phyloP scores from a whole-genome alignment of 2,329 filamentous ascomycete species.

The Drechslerella coelobrocha region DNA sequence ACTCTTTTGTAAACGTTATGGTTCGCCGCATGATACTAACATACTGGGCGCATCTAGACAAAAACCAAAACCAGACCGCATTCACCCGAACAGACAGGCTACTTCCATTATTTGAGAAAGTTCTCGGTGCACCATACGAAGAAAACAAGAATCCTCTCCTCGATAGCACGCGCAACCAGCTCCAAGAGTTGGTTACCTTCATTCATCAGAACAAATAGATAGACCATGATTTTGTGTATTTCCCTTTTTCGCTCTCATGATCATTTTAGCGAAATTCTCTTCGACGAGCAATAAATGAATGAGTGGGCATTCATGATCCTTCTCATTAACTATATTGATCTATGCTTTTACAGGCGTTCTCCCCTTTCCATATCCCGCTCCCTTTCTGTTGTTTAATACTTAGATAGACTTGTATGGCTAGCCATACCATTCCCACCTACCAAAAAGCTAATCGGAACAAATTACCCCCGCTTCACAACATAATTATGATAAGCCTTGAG shows the following conservation, averaged over 20 bases:
- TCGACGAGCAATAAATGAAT: constrained; percentile 31
- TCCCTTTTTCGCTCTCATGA: constrained; percentile 14
- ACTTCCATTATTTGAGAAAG: constrained; percentile 74
- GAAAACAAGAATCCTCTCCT: constrained; percentile 67
- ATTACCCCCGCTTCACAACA: not conserved
- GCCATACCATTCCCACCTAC: not conserved
- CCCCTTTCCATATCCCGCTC: constrained; percentile 4
- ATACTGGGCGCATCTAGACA: constrained; percentile 61
- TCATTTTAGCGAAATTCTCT: constrained; percentile 40
- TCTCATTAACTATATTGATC: constrained; percentile 3
- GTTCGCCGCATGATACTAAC: constrained; percentile 4
- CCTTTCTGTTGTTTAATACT: not conserved
- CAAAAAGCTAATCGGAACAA: constrained; percentile 6
- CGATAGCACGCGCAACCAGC: constrained; percentile 70
- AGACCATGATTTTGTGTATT: constrained; percentile 8
- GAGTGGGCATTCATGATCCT: not conserved
- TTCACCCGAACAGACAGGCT: constrained; percentile 73
- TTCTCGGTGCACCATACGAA: constrained; percentile 73
- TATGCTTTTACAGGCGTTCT: constrained; percentile 39
- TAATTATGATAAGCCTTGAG: too few relatives aligned
- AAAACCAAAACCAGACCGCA: constrained; percentile 72
- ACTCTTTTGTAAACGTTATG: constrained; percentile 16
- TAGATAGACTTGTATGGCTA: not conserved
- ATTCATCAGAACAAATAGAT: constrained; percentile 57
- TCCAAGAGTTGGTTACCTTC: constrained; percentile 69